These are phyloP conservation scores for Phylloboletellus chloephorus DNA, from an alignment of 1,284 basidiomycete species.

Conservation along the genomic window DNA sequence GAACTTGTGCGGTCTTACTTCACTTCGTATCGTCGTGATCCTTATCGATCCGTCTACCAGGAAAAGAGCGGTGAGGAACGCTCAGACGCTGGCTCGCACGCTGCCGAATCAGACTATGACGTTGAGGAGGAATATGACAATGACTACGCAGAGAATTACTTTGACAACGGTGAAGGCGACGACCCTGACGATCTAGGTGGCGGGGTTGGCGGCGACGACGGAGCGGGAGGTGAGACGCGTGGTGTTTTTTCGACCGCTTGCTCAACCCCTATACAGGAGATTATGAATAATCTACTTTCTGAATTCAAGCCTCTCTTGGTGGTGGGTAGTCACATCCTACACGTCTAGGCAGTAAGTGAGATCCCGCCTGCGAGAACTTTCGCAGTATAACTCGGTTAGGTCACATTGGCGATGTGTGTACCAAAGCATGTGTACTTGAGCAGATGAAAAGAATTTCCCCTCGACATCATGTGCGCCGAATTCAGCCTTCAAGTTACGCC, in stretches of 20 bases:
- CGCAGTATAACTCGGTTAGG: neutral
- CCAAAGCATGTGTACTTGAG: constrained; percentile 1
- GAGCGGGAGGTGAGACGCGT: constrained; percentile 42
- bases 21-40: neutral
- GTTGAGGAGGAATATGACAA: constrained; percentile 83
- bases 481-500: constrained; percentile 8
- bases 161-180: constrained; percentile 78
- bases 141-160: constrained; percentile 81
- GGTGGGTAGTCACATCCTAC: constrained; percentile 9
- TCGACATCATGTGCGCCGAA: too few relatives aligned
- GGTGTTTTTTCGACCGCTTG: neutral
- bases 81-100: constrained; percentile 60
- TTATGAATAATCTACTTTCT: constrained; percentile 21
- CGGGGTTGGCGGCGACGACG: constrained; percentile 56
- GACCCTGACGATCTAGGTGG: constrained; percentile 70
- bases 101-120: constrained; percentile 66
- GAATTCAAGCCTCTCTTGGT: neutral
- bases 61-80: constrained; percentile 62
- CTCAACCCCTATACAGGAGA: constrained; percentile 12
- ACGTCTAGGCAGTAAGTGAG: constrained; percentile 4
- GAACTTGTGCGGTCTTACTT: constrained; percentile 43
- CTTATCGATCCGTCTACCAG: constrained; percentile 29
- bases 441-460: neutral
- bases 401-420: neutral
- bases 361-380: neutral